Evolutionary conservation across 2,329 filamentous ascomycete species (phyloP), one percentile per base, ranked within the genome.

Genomic region (Trichoderma asperellum): DNA sequence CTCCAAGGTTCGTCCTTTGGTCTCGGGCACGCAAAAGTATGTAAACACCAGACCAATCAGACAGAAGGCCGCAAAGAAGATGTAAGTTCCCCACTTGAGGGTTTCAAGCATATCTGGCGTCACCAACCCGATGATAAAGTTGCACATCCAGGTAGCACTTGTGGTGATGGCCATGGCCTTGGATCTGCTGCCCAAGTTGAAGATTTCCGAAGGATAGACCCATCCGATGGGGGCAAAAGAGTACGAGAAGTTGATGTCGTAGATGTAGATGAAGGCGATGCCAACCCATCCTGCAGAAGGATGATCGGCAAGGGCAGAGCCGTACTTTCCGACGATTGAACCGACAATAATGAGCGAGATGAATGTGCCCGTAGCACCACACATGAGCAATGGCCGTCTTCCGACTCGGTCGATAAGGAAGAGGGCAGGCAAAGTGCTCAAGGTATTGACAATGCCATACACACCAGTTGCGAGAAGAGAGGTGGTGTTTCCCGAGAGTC

Each of bases 171-270:
- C 83, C 72, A 88, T 87, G n/a, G 85, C 88, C 73, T 89, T 88
- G 12, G 88, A 84, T 21, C 87, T 82, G 57, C 84, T 86, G 8
- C 82, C 84, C 0, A 89, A 76, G 2, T 85, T 86, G 79, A 87
- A 90, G 40, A 90, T 85, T 76, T 91, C 89, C 5, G 88, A 86
- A 0, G 87, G 86, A 71, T 91, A 89, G 56, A 90, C 84, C 88
- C 89, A 91, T 66, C 85, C 87, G 3, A 89, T 86, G 0, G 88
- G 88, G 0, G 87, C 88, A 21, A 89, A 83, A 0, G 88, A 90
- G n/a, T 89, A 80, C 1, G 87, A 85, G 75, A 91, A 91, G 71
- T 88, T 81, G 73, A 89, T 83, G 74, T 90, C 87, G 69, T 91
- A 83, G 18, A 91, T 82, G 75, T 90, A 91, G 61, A 85, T 88